A percentile compares a stretch with the other conserved stretches of the same genome.
Evolutionary conservation across 2,329 filamentous ascomycete species (phyloP).

Genomic region (Alternaria triticimaculans): DNA sequence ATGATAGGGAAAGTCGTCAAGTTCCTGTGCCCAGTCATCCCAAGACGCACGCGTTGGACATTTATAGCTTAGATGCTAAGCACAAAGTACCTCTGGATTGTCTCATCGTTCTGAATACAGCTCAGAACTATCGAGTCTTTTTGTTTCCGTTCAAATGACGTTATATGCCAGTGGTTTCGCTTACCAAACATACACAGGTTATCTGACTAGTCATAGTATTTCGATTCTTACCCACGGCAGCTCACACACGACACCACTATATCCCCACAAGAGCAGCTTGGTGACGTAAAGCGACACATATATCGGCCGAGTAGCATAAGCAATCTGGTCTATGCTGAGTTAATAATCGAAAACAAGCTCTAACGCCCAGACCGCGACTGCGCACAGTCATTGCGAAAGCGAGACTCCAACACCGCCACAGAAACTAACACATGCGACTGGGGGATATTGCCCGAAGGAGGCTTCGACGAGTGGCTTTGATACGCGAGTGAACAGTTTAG

Average conservation of each 20-base stretch:
- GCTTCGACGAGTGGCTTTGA: background rate
- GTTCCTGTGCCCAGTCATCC: fast-evolving
- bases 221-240: background rate
- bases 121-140: no score
- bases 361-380: background rate
- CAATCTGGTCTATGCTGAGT: background rate
- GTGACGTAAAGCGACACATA: background rate
- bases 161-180: no score
- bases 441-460: no score
- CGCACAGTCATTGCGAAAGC: background rate
- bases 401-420: background rate
- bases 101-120: no score
- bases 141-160: no score
- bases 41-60: background rate
- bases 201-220: no score
- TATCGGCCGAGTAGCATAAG: background rate
- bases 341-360: background rate
- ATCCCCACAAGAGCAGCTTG: background rate
- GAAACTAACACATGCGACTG: background rate
- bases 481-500: background rate
- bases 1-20: background rate
- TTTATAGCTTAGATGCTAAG: background rate
- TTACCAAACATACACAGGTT: no score
- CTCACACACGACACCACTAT: background rate
- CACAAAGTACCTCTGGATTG: no score